Conservation (phyloP, 2,329 filamentous ascomycete species). For the Alternaria angustiovoidea region DNA sequence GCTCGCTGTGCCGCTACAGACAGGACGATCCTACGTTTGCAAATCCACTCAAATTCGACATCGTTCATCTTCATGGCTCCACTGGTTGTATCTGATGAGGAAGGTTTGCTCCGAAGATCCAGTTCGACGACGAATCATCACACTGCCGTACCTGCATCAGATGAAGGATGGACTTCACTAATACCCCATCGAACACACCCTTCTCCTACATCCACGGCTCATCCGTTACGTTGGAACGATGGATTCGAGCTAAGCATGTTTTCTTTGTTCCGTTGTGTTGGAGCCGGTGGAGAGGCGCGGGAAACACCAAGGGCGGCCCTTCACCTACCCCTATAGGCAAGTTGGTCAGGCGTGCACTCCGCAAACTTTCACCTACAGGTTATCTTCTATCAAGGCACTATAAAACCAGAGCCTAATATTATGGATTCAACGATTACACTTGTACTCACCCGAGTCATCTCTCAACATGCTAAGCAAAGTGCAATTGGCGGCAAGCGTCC, state of each 20-base stretch:
- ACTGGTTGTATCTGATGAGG: too few relatives aligned
- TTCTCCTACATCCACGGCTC: background rate
- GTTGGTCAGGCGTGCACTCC: background rate
- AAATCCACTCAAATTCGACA: too few relatives aligned
- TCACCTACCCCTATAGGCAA: background rate
- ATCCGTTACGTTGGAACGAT: background rate
- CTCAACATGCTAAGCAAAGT: background rate
- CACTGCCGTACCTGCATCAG: too few relatives aligned
- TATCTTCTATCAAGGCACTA: background rate
- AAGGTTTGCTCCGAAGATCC: too few relatives aligned
- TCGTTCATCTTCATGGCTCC: too few relatives aligned
- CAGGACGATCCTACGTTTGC: too few relatives aligned
- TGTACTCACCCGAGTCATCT: background rate
- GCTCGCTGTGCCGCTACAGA: too few relatives aligned
- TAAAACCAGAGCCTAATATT: background rate
- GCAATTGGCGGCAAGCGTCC: background rate
- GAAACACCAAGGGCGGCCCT: constrained; percentile 1
- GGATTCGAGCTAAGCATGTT: background rate
- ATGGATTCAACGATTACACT: background rate
- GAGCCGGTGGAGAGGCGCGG: background rate
- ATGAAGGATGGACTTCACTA: too few relatives aligned
- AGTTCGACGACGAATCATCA: too few relatives aligned
- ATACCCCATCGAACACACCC: background rate
- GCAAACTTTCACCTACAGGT: background rate
- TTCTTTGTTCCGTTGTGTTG: background rate